Evolutionary conservation across 1,139 yeast genomes (phyloP).

Genomic region (Zygosaccharomyces pseudobailii): DNA sequence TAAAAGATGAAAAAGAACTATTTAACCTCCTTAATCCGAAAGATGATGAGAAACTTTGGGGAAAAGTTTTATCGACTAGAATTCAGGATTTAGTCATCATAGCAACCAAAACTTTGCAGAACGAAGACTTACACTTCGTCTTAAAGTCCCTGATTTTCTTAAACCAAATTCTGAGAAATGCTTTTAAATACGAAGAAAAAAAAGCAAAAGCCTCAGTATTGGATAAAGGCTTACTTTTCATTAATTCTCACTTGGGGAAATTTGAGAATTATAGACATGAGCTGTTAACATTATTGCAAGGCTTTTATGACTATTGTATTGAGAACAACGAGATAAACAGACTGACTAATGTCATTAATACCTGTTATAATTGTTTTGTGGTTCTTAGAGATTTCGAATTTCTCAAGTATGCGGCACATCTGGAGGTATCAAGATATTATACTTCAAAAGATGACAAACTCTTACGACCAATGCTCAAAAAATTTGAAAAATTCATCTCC

Average conservation of each 20-base stretch:
- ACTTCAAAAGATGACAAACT: conserved; percentile 4
- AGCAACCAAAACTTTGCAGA: neutral
- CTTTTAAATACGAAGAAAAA: conserved; percentile 6
- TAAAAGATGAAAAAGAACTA: neutral
- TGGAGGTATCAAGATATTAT: conserved; percentile 12
- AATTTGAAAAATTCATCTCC: conserved; percentile 24
- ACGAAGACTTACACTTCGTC: neutral
- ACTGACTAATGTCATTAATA: conserved; percentile 31
- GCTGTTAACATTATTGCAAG: conserved; percentile 5
- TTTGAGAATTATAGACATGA: neutral
- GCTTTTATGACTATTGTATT: conserved; percentile 18
- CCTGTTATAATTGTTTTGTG: conserved; percentile 30
- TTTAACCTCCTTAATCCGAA: neutral
- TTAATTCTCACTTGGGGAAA: conserved; percentile 14
- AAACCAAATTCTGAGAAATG: conserved; percentile 11
- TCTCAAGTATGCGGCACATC: conserved; percentile 7
- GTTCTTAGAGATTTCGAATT: conserved; percentile 11
- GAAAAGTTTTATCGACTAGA: neutral
- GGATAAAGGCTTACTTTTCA: conserved; percentile 18
- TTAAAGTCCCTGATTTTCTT: neutral
- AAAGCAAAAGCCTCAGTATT: conserved; percentile 10
- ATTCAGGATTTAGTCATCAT: neutral
- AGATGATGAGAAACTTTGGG: neutral
- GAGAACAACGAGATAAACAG: conserved; percentile 26
- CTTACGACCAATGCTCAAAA: conserved; percentile 16